Evolutionary conservation across 257 asterid species (phyloP), one percentile per base, ranked within the genome.

Genomic region (Solanum chiquidenum): DNA sequence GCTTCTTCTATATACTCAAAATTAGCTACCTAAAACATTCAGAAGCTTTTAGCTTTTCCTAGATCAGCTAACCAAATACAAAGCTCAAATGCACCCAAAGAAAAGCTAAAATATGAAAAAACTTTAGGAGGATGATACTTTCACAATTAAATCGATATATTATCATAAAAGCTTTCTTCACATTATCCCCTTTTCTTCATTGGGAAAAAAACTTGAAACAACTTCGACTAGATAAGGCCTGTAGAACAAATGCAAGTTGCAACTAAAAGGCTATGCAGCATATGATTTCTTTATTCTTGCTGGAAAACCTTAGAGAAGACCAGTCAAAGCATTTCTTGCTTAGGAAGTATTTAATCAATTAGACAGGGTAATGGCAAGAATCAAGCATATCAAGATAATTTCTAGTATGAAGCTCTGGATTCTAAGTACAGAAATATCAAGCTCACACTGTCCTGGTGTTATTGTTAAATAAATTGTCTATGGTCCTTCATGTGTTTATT

Each of bases 1-100:
- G 89, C 92, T 90, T 97, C 98, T 34, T 97, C 98, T 42, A 95
- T 91, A 58, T 95, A 97, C 93, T 95, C 98, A 89, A 95, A 97
- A 90, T 96, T 97, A 83, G 99, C 99, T 87, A 97, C 99, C 99
- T 97, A 92, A 38, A 87, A 86, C 84, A 89, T 91, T 83, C 73
- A 88, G 33, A 29, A 83, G 86, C 69, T 20, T 38, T 82, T 16
- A 79, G 85, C 85, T 27, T 44, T 37, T 79, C 85, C 66, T 44
- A 79, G 85, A 79, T 79, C 66, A 79, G 84, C 37, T 27, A 79
- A 79, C 85, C 85, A 79, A 44, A 27, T 16, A 44, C 40, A 79
- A 44, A 79, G 66, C 85, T 79, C 40, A 49, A 79, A 77, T 25
- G 37, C 38, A 27, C 7, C 84, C 25, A 77, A 46, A 29, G 64